These are phyloP conservation scores for Zymoseptoria ardabiliae DNA, from an alignment of 2,329 filamentous ascomycete genomes.

Conservation along the genomic window DNA sequence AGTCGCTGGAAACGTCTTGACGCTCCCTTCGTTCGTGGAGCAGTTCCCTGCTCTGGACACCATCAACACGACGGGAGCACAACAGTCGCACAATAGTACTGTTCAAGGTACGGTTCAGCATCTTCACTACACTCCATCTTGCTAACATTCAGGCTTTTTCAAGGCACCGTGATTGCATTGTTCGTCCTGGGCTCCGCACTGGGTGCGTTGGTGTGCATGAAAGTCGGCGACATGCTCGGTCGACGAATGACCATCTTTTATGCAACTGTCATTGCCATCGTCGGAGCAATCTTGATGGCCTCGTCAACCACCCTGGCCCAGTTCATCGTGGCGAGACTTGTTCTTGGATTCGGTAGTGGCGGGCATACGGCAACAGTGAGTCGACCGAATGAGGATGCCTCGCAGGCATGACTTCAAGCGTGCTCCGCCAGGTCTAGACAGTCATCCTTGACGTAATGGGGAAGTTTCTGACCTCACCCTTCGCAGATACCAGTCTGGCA, in stretches of 20 bases:
- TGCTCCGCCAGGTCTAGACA: no score
- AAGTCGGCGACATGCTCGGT: constrained; percentile 42
- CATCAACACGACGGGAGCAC: constrained; percentile 1
- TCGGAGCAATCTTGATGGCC: constrained; percentile 36
- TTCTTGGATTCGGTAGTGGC: constrained; percentile 41
- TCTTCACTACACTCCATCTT: no score
- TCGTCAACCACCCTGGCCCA: constrained; percentile 29
- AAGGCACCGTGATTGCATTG: constrained; percentile 25
- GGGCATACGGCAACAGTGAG: constrained; percentile 13
- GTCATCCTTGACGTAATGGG: no score
- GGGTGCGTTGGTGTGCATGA: constrained; percentile 44
- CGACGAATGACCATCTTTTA: constrained; percentile 41
- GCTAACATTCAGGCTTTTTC: no score
- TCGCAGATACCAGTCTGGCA: constrained; percentile 35
- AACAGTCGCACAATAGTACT: neutral
- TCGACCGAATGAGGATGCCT: no score
- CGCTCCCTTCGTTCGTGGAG: neutral
- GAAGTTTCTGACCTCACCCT: no score
- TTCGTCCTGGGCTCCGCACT: constrained; percentile 55
- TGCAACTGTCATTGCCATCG: constrained; percentile 42
- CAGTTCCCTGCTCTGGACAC: constrained; percentile 1
- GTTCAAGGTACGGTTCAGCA: neutral
- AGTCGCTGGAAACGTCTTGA: neutral
- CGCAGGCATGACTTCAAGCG: no score
- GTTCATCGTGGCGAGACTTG: constrained; percentile 45